A percentile compares a stretch with the other conserved stretches of the same genome.
Conservation (phyloP, 2,329 filamentous ascomycete genomes). For the Hyphodiscus sp. region DNA sequence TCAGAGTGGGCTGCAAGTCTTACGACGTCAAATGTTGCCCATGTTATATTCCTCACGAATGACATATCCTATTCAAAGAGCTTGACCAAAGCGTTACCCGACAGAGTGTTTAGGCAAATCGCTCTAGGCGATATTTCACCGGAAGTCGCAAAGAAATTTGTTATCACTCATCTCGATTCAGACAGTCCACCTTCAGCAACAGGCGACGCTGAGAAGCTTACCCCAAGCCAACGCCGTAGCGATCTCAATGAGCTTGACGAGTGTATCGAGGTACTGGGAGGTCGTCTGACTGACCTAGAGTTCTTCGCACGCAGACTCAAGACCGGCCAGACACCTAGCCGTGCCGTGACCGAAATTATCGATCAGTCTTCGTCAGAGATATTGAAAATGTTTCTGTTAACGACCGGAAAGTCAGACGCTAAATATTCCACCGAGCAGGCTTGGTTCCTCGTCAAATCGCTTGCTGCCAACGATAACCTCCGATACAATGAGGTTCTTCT, state of each 20-base stretch:
- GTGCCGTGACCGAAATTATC: conserved; percentile 82
- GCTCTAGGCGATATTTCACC: conserved; percentile 80
- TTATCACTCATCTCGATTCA: conserved; percentile 69
- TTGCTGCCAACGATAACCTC: conserved; percentile 62
- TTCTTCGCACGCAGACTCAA: conserved; percentile 87
- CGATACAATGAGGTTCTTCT: conserved; percentile 84
- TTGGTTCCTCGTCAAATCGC: conserved; percentile 77
- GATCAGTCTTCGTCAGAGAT: conserved; percentile 86
- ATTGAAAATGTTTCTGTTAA: conserved; percentile 83
- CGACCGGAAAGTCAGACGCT: conserved; percentile 39
- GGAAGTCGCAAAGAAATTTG: conserved; percentile 80
- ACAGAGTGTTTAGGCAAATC: conserved; percentile 83
- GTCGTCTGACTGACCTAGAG: conserved; percentile 90
- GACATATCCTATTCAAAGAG: conserved; percentile 86
- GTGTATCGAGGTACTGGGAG: conserved; percentile 77
- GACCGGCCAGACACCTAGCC: conserved; percentile 72
- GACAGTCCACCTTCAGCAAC: conserved; percentile 30
- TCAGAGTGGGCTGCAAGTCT: conserved; percentile 86
- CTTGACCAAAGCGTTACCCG: conserved; percentile 78
- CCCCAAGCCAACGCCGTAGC: conserved; percentile 23
- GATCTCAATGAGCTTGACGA: conserved; percentile 69
- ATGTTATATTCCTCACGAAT: conserved; percentile 89
- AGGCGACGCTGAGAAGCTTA: conserved; percentile 23
- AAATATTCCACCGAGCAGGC: conserved; percentile 82
- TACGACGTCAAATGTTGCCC: conserved; percentile 81